A percentile compares a stretch with the other conserved stretches of the same genome.
Conservation (phyloP, 164 flowering plant genomes). For the Tetrastigma voinierianum region DNA sequence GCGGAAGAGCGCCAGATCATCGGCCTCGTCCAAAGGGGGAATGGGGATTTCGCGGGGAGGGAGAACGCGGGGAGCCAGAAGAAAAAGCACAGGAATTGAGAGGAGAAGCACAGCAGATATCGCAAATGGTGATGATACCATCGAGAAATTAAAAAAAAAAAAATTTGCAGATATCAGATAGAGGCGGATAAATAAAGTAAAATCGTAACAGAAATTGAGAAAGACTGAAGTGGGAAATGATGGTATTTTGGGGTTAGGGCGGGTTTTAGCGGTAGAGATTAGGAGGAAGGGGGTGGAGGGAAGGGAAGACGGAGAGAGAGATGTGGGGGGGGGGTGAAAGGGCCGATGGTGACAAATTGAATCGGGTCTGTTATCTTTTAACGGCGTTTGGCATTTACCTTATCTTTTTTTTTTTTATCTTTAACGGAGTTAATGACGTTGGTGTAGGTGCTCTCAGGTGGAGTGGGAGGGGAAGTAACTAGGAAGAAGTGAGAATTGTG, state of each 20-base stretch:
- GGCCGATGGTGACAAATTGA: slow-evolving; percentile 12
- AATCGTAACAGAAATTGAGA: too few relatives aligned
- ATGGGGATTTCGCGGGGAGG: slow-evolving; percentile 47
- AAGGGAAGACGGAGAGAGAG: not conserved
- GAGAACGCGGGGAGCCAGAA: slow-evolving; percentile 44
- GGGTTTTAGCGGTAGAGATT: too few relatives aligned
- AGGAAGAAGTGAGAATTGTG: too few relatives aligned
- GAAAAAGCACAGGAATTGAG: slow-evolving; percentile 46
- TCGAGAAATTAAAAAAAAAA: too few relatives aligned
- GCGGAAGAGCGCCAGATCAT: slow-evolving; percentile 71
- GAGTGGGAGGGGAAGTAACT: not conserved
- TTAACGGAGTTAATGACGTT: slow-evolving; percentile 9
- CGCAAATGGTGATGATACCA: slow-evolving; percentile 28
- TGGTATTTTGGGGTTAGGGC: too few relatives aligned
- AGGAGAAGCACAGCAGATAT: slow-evolving; percentile 42
- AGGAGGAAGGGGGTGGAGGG: too few relatives aligned
- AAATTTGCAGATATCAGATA: too few relatives aligned
- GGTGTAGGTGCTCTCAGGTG: not conserved
- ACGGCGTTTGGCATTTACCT: too few relatives aligned
- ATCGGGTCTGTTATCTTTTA: not conserved
- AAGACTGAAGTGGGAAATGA: too few relatives aligned
- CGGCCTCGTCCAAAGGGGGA: slow-evolving; percentile 65
- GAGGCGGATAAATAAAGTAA: too few relatives aligned
- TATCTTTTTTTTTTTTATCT: too few relatives aligned
- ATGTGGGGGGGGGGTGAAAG: slow-evolving; percentile 23